These are phyloP conservation scores for Naganishia vishniacii DNA, from an alignment of 768 basidiomycete species.

Conservation along the genomic window DNA sequence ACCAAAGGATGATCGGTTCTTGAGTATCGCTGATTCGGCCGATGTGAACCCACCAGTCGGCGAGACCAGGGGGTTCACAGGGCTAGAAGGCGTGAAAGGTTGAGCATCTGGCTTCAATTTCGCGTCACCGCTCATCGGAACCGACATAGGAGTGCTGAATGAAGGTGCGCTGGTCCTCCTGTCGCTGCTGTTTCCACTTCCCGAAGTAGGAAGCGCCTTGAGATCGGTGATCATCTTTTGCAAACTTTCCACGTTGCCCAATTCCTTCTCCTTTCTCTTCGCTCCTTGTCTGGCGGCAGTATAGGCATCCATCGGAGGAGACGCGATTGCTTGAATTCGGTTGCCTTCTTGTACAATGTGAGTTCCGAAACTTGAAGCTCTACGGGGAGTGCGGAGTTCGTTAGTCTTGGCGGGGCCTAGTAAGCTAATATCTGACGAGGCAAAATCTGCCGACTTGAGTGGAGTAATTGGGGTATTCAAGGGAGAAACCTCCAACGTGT, in stretches of 20 bases:
- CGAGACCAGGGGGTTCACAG: conserved; percentile 11
- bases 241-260: conserved; percentile 50
- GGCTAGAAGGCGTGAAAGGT: conserved; percentile 18
- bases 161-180: conserved; percentile 35
- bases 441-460: not conserved
- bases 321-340: conserved; percentile 26
- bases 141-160: conserved; percentile 30
- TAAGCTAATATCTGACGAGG: not conserved
- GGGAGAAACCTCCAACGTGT: not conserved
- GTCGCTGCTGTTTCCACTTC: conserved; percentile 14
- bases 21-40: conserved; percentile 21
- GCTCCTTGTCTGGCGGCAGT: conserved; percentile 22
- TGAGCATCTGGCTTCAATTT: conserved; percentile 23
- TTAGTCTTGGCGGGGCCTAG: not conserved
- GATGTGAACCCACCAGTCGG: conserved; percentile 24
- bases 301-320: conserved; percentile 25
- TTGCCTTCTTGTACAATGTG: conserved; percentile 7
- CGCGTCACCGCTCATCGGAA: conserved; percentile 14
- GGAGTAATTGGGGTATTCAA: not conserved
- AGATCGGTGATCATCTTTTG: conserved; percentile 91
- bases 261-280: conserved; percentile 14
- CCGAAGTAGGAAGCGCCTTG: conserved; percentile 52
- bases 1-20: conserved; percentile 8
- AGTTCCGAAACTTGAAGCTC: conserved; percentile 9
- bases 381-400: conserved; percentile 3